Percentiles rank a stretch among this genome's conserved stretches.
Conservation (phyloP, 2,329 filamentous ascomycete species). For the Colletotrichum chlorophyti region DNA sequence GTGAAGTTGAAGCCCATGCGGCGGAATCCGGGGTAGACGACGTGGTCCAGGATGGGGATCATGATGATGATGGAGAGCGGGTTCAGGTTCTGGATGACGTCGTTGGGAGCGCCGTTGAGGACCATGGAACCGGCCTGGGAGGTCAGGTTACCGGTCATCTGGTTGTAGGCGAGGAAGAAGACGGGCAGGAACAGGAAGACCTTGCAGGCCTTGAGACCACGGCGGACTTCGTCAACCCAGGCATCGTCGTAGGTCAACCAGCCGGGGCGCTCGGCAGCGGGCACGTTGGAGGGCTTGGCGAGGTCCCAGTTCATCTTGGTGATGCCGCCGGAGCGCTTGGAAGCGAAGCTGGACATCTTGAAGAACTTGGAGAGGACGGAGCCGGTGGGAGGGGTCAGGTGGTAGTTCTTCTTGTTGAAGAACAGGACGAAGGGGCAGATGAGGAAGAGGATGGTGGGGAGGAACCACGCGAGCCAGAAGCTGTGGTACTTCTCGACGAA, state of each 20-base stretch:
- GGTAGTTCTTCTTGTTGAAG: constrained; percentile 67
- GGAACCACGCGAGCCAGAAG: constrained; percentile 75
- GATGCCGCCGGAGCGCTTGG: constrained; percentile 67
- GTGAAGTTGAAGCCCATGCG: constrained; percentile 70
- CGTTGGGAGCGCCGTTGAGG: constrained; percentile 76
- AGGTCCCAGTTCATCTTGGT: constrained; percentile 73
- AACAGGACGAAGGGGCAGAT: constrained; percentile 67
- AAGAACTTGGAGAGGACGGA: constrained; percentile 75
- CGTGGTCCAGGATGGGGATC: constrained; percentile 73
- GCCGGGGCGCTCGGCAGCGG: constrained; percentile 59
- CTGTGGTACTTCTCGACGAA: constrained; percentile 80
- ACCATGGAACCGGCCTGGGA: constrained; percentile 72
- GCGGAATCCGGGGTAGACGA: constrained; percentile 73
- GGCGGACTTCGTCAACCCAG: constrained; percentile 81
- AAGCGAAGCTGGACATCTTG: constrained; percentile 64
- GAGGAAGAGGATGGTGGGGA: constrained; percentile 72
- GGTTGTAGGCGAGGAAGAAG: constrained; percentile 65
- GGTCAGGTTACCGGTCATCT: constrained; percentile 66
- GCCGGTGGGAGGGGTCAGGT: constrained; percentile 70
- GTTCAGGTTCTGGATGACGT: constrained; percentile 78
- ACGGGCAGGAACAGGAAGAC: constrained; percentile 76
- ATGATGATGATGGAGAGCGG: constrained; percentile 78
- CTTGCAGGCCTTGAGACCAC: constrained; percentile 72
- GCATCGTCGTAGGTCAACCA: constrained; percentile 88
- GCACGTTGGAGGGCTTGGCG: constrained; percentile 71